Evolutionary conservation across 495 filamentous ascomycete genomes (phyloP), one percentile per base, ranked within the genome.

Genomic region (Neurospora sp.): DNA sequence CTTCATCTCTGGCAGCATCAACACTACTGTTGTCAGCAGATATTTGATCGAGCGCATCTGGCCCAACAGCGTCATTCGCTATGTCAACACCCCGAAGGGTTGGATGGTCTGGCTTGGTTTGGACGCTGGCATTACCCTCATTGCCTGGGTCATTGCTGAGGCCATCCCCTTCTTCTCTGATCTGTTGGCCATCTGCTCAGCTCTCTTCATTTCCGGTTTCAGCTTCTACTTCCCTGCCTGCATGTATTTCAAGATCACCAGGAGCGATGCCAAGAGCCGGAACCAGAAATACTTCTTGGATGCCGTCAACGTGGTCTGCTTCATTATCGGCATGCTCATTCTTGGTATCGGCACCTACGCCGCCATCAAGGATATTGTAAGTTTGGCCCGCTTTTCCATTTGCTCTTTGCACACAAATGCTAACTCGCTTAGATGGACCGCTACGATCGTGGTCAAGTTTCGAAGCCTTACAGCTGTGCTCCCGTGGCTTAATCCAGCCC

Each of bases 101-200:
- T 88, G 84, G 84, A 68, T 83, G 40, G 82, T 84, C 5, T 94
- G 92, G 92, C 73, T 89, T 4, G 81, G 74, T 16, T 88, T 93
- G 27, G 85, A 87, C 5, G 71, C 85, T n/a, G 68, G 74, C 69
- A 81, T 93, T 38, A 93, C 91, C 81, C 68, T 90, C 9, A 61
- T 92, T 9, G 89, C 90, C 9, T 94, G 90, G 89, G 82, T 93
- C 72, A 89, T 94, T 75, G 90, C 91, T 10, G 85, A 89, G 72
- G 87, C 89, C 1, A 91, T 94, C 38, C 92, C 92, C 0, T 88
- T 91, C 75, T 94, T 94, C 82, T 89, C 86, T 75, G 85, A 88
- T 70, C 79, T 94, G 70, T 81, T 93, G 22, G 85, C 85, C 31
- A 84, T 89, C 72, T 83, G 88, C 44, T 89, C 89, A 18, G 85